Base-by-base conservation (phyloP, 2,329 filamentous ascomycete genomes). In the Cladosporium oxysporum region DNA sequence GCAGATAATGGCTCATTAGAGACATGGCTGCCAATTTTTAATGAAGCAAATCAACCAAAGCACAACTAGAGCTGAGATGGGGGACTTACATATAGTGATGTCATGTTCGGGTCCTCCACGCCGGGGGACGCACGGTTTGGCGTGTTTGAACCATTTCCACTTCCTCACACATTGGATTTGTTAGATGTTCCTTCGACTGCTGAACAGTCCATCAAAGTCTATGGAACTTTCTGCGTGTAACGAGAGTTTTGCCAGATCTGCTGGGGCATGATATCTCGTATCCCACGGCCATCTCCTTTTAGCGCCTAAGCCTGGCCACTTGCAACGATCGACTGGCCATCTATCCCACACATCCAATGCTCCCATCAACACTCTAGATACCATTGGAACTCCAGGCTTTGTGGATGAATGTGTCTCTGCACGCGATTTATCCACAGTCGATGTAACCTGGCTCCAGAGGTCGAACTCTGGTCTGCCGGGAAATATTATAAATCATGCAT, bases 401-500 rank as follows among this genome's bases (percentile, higher is more conserved):
- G 29, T 21, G 52, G 18, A 21, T 18, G 8, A 52, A 47, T 4
- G n/a, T 7, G 3, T 18, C 12, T 55, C 18, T n/a, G 26, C 10
- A n/a, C n/a, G 14, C 2, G 5, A 29, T 29, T 28, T 31, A 28
- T 16, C 18, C 23, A 26, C 26, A 6, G 5, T 31, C 21, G 7
- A 28, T n/a, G 35, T 37, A 33, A 16, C 55, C 33, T 33, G 23
- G 3, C n/a, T 28, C 2, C n/a, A 14, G 21, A 4, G 55, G 21
- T 12, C 28, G 18, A n/a, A 33, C 8, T 55, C 8, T 55, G 28
- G n/a, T 23, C 18, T 14, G 18, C 26, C 18, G 7, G 21, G 1
- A 41, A 37, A 18, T 18, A 8, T 6, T 59, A 59, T 57, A 57
- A 47, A 52, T 26, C 44, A 62, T 62, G 61, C 33, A 47, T 21